These are phyloP conservation scores for Fusarium phyllophilum DNA, from an alignment of 2,329 filamentous ascomycete genomes.

Conservation along the genomic window DNA sequence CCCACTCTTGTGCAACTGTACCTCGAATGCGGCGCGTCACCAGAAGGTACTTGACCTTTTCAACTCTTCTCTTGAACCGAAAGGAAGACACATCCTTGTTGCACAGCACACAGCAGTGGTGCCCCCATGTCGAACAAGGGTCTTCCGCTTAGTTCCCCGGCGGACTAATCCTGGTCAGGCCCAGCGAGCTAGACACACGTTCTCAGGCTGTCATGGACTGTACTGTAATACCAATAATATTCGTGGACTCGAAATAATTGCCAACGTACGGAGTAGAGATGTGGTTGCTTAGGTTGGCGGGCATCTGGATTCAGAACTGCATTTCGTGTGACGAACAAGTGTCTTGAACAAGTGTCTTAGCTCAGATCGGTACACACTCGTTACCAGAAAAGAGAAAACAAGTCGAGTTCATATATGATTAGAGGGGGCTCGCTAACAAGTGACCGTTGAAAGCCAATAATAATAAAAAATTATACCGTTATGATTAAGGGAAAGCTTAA, in stretches of 20 bases:
- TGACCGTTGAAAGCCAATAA: conserved; percentile 14
- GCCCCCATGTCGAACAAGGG: conserved; percentile 39
- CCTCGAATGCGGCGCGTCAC: conserved; percentile 27
- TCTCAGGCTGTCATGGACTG: background rate
- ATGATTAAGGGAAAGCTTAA: conserved; percentile 12
- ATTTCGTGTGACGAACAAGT: background rate
- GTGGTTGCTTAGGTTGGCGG: conserved; percentile 1
- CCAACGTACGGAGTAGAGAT: background rate
- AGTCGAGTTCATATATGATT: background rate
- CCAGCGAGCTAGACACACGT: conserved; percentile 16
- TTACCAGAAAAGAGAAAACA: background rate
- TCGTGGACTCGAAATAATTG: conserved; percentile 17
- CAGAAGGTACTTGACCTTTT: conserved; percentile 11
- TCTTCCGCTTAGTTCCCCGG: conserved; percentile 28
- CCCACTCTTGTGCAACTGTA: conserved; percentile 16
- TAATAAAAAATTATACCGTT: conserved; percentile 11
- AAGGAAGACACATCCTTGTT: background rate
- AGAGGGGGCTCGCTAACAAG: conserved; percentile 5
- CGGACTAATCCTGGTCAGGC: conserved; percentile 25
- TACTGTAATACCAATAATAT: conserved; percentile 1
- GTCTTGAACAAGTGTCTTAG: background rate
- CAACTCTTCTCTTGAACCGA: background rate
- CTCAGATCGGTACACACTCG: background rate
- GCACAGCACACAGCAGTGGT: conserved; percentile 22
- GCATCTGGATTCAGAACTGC: background rate